These are phyloP conservation scores for Xylaria grammica DNA, from an alignment of 495 filamentous ascomycete species.

Conservation along the genomic window DNA sequence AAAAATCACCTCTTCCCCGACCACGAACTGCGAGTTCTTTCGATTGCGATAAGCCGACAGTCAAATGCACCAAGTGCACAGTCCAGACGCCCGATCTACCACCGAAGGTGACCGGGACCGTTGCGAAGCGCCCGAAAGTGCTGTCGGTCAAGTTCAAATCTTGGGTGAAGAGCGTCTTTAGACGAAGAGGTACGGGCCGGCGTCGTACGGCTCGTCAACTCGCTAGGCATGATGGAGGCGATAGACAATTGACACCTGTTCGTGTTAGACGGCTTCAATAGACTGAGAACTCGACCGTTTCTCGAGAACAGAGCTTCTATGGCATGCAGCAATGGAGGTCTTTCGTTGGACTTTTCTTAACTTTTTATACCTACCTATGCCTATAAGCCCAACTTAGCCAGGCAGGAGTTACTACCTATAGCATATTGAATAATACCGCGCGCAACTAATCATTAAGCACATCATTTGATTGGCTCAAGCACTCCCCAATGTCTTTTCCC, in stretches of 20 bases:
- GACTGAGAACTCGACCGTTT: background rate
- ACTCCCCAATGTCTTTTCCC: too few relatives aligned
- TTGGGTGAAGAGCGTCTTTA: background rate
- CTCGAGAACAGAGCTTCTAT: background rate
- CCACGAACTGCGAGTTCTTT: constrained; percentile 5
- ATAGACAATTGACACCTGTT: background rate
- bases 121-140: background rate
- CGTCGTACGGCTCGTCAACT: background rate
- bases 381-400: background rate
- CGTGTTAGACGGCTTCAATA: background rate
- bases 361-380: background rate
- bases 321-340: background rate
- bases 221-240: background rate
- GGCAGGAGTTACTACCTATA: background rate
- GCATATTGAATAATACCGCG: background rate
- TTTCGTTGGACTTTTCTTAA: background rate
- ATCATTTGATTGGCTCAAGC: background rate
- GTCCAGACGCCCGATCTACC: background rate
- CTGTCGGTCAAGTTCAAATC: background rate
- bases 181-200: background rate
- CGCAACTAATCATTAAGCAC: background rate
- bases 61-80: background rate
- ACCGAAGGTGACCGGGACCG: background rate
- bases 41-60: background rate
- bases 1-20: constrained; percentile 23